Evolutionary conservation across 2,329 filamentous ascomycete genomes (phyloP).

Genomic region (Diaporthe velutina): DNA sequence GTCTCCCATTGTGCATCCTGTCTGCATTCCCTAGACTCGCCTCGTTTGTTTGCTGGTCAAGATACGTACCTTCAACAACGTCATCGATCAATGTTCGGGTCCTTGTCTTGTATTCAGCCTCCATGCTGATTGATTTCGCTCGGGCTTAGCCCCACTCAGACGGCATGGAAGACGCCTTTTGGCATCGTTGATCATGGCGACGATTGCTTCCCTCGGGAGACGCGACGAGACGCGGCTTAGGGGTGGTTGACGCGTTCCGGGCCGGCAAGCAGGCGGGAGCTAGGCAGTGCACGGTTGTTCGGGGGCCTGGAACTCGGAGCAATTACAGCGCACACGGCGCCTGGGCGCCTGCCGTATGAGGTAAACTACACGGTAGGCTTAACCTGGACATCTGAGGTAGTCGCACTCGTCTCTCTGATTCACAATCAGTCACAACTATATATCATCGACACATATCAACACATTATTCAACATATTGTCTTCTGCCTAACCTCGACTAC

Average conservation of each 20-base stretch:
- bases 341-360: not conserved
- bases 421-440: not conserved
- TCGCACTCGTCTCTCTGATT: not conserved
- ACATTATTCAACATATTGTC: not conserved
- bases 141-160: conserved; percentile 4
- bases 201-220: conserved; percentile 3
- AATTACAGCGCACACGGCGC: not conserved
- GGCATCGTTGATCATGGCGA: not conserved
- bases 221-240: conserved; percentile 15
- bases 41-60: not conserved
- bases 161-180: not conserved
- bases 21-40: not conserved
- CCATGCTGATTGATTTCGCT: conserved; percentile 16
- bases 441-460: not conserved
- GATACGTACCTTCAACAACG: conserved; percentile 50
- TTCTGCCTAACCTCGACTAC: not conserved
- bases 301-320: not conserved
- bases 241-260: conserved; percentile 34
- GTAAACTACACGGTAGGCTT: not conserved
- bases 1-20: not conserved
- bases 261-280: conserved; percentile 23
- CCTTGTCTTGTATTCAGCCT: conserved; percentile 33
- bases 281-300: conserved; percentile 7
- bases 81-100: conserved; percentile 51
- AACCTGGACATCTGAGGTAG: not conserved